Evolutionary conservation across 352 stramenopile species (phyloP).

Genomic region (Globisporangium acanthophoron): DNA sequence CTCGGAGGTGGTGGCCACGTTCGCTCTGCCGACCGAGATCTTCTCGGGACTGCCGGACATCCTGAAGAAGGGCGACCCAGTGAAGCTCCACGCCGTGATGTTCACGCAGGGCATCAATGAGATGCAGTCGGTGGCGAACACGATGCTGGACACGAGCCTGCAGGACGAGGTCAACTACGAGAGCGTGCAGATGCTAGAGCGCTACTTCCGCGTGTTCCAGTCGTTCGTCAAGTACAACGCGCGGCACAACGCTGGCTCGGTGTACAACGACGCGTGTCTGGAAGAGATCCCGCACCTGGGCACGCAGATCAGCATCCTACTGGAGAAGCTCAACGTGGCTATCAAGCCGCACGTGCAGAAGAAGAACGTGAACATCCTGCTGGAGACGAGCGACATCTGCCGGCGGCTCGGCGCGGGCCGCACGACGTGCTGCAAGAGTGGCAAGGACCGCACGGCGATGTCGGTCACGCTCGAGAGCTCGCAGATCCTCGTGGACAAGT

Average conservation of each 20-base stretch:
- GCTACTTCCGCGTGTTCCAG: slow-evolving; percentile 79
- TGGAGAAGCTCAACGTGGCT: slow-evolving; percentile 43
- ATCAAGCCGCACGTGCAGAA: slow-evolving; percentile 68
- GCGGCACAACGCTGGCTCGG: slow-evolving; percentile 10
- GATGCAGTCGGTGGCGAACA: slow-evolving; percentile 90
- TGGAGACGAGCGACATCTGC: slow-evolving; percentile 84
- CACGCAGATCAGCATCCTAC: slow-evolving; percentile 49
- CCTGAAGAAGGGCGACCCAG: slow-evolving; percentile 53
- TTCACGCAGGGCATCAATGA: slow-evolving; percentile 93
- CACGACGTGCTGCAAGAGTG: slow-evolving; percentile 96
- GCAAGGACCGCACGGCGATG: slow-evolving; percentile 98
- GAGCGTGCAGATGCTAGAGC: slow-evolving; percentile 56
- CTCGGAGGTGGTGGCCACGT: slow-evolving; percentile 60
- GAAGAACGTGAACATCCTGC: slow-evolving; percentile 86
- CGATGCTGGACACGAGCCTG: slow-evolving; percentile 73
- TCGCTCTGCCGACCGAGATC: slow-evolving; percentile 52
- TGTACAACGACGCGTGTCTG: slow-evolving; percentile 16
- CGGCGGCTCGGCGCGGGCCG: slow-evolving; percentile 88
- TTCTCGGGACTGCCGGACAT: slow-evolving; percentile 55
- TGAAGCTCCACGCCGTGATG: slow-evolving; percentile 77
- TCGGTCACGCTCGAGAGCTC: slow-evolving; percentile 95
- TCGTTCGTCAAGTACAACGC: slow-evolving; percentile 38
- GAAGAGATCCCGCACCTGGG: slow-evolving; percentile 46
- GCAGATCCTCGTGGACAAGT: slow-evolving; percentile 86
- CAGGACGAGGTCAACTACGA: slow-evolving; percentile 86